A percentile compares a stretch with the other conserved stretches of the same genome.
Evolutionary conservation across 2,329 filamentous ascomycete species (phyloP).

Genomic region (Ceratocystis diversiconidia): DNA sequence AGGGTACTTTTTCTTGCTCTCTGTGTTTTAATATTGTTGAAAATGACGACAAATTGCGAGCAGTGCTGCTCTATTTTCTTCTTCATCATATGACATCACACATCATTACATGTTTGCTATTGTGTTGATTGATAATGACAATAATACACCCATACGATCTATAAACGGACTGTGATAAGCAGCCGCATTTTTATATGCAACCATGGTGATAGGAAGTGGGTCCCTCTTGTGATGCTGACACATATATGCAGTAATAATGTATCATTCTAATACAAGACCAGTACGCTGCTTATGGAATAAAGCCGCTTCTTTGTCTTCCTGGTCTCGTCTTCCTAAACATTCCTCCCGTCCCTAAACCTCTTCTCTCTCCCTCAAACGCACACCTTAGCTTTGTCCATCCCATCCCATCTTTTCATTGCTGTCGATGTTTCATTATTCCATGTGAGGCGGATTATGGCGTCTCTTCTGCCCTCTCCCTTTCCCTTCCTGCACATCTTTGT

Average conservation of each 20-base stretch:
- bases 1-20: too few species aligned
- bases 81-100: background rate
- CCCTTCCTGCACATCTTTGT: background rate
- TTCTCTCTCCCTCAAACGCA: background rate
- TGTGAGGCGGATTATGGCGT: background rate
- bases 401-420: background rate
- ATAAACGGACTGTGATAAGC: too few species aligned
- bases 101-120: too few species aligned
- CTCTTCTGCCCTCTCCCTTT: background rate
- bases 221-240: too few species aligned
- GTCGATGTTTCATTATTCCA: background rate
- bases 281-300: background rate
- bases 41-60: too few species aligned
- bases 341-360: background rate
- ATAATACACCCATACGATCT: background rate
- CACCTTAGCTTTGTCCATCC: background rate
- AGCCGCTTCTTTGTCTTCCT: constrained; percentile 1
- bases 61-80: background rate
- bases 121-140: too few species aligned
- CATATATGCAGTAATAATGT: background rate
- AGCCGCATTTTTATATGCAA: too few species aligned
- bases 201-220: too few species aligned
- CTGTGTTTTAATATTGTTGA: too few species aligned
- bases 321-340: background rate
- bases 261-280: background rate